phyloP scores from a whole-genome alignment of 1,284 basidiomycete genomes.

The Vanrija sp. region DNA sequence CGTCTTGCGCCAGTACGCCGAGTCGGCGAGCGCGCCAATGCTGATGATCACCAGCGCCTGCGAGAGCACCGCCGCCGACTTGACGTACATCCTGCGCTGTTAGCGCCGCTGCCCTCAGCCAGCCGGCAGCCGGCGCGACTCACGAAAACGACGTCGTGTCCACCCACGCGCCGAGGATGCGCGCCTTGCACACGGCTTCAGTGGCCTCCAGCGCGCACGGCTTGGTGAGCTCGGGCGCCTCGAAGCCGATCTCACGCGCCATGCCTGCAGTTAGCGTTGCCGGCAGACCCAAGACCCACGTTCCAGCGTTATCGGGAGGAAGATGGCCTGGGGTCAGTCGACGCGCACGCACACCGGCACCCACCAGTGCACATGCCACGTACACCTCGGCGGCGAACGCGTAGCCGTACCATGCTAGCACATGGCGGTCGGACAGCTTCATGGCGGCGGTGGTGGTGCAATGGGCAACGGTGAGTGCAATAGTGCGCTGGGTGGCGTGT shows the following conservation, averaged over 20 bases:
- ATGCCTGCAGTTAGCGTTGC: conserved; percentile 27
- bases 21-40: conserved; percentile 80
- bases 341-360: neutral
- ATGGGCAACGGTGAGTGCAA: no score
- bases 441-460: neutral
- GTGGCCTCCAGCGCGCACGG: conserved; percentile 23
- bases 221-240: conserved; percentile 28
- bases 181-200: conserved; percentile 35
- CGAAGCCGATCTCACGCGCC: conserved; percentile 41
- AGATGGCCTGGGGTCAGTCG: conserved; percentile 35
- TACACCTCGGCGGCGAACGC: conserved; percentile 47
- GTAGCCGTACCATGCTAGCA: conserved; percentile 45
- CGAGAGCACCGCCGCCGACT: conserved; percentile 75
- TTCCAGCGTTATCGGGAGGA: conserved; percentile 47
- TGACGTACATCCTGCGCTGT: conserved; percentile 67
- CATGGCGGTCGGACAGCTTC: conserved; percentile 18
- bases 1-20: conserved; percentile 70
- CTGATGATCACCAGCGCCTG: conserved; percentile 88
- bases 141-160: conserved; percentile 85
- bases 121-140: conserved; percentile 21
- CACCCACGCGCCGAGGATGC: conserved; percentile 62
- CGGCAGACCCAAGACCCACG: conserved; percentile 21
- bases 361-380: conserved; percentile 38
- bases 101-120: neutral
- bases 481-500: no score